Conservation (phyloP, 1,284 basidiomycete species). For the Apiotrichum gracile region DNA sequence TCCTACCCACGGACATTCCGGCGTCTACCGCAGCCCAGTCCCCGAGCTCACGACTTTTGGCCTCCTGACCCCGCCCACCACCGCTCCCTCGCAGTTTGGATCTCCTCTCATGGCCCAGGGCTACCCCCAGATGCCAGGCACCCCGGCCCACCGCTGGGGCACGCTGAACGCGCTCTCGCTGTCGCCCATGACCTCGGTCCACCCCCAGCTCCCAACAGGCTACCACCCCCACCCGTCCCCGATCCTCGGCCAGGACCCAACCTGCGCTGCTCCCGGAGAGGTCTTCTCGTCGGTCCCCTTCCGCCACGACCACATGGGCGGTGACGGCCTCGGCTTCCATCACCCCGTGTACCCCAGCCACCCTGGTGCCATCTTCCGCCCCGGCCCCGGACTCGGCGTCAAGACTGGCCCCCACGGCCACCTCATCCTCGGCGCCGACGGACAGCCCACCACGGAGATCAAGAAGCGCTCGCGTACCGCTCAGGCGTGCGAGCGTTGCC, state of each 20-base stretch:
- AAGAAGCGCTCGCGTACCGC: conserved; percentile 26
- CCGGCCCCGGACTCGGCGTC: conserved; percentile 5
- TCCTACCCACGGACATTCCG: not conserved
- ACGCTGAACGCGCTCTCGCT: conserved; percentile 12
- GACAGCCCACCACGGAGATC: conserved; percentile 15
- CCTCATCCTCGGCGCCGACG: conserved; percentile 14
- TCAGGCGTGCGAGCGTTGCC: conserved; percentile 27
- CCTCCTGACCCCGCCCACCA: conserved; percentile 14
- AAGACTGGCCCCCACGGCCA: conserved; percentile 10
- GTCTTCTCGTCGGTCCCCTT: conserved; percentile 3
- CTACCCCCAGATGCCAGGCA: conserved; percentile 6
- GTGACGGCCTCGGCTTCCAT: not conserved
- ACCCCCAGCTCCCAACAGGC: conserved; percentile 1
- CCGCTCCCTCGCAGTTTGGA: conserved; percentile 9
- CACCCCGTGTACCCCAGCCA: not conserved
- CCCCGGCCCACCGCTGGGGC: conserved; percentile 10
- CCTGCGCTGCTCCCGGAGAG: conserved; percentile 4
- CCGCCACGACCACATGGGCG: not conserved
- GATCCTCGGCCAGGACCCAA: conserved; percentile 4
- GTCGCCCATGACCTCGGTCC: not conserved
- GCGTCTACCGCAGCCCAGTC: conserved; percentile 7
- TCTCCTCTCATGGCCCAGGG: conserved; percentile 9
- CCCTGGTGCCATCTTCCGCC: not conserved
- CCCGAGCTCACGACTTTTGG: conserved; percentile 8
- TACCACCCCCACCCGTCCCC: conserved; percentile 11